Base-by-base conservation (phyloP, 1,284 basidiomycete genomes). In the Inonotus hispidus region DNA sequence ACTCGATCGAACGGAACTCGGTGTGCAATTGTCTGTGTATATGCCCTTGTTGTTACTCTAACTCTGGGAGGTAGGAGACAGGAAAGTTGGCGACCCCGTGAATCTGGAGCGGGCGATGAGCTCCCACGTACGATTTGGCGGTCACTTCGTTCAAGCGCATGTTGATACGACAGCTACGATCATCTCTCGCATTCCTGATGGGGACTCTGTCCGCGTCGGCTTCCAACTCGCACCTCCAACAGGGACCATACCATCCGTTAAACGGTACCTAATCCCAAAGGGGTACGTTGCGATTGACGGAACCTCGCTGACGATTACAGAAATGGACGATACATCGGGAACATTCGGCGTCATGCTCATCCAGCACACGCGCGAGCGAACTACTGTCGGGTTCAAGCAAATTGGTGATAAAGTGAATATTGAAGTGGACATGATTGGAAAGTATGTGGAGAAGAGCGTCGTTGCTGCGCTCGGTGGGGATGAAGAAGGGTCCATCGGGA, bases 61-160 rank as follows among this genome's bases (percentile, higher is more conserved):
- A 13, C 10, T n/a, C 52, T 16, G 35, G 50, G 13, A 35, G 54
- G 8, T 66, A 90, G 93, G 94, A 47, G 83, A 92, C 67, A 79
- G 93, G 63, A 82, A 82, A 65, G 85, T 88, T 7, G 93, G 92
- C 4, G 88, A 93, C 67, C 81, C 85, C 66, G 84, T 98, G 58
- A 98, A 99, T 74, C 82, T 96, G 56, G 96, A 99, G 77, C 84
- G 96, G 53, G 96, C 96, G 2, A 95, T 99, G 93, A 87, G 86
- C 14, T 88, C 90, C 0, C 91, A 96, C 75, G 87, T 87, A 10
- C 81, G 96, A 49, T 98, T 99, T 70, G 96, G 96, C 29, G 96
- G 96, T 5, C 96, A 99, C 72, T 95, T 98, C 71, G 97, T 99
- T 5, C 96, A 98, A 92, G 95, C 92, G 21, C 95, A 98, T 73